Conservation (phyloP, 2,329 filamentous ascomycete species). For the Hymenoscyphus fructigenus region DNA sequence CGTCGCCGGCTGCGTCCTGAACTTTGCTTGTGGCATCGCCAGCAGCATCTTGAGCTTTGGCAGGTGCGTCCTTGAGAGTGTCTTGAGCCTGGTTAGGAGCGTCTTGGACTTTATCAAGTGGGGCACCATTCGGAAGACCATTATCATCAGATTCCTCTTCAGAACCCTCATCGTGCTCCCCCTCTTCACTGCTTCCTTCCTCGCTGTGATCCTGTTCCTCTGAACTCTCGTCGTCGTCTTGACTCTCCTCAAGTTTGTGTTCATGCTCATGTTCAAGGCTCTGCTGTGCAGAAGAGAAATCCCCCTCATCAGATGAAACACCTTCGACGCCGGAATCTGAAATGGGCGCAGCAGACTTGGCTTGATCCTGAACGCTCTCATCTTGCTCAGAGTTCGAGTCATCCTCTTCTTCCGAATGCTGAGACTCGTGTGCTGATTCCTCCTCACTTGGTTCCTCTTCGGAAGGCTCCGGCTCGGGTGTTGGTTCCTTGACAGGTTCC, state of each 20-base stretch:
- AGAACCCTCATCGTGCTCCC: constrained; percentile 7
- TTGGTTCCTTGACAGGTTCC: constrained; percentile 16
- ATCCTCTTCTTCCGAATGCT: constrained; percentile 3
- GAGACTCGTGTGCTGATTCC: background rate
- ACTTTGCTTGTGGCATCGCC: constrained; percentile 8
- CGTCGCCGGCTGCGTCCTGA: constrained; percentile 3
- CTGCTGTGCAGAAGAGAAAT: constrained; percentile 2
- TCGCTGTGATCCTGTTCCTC: constrained; percentile 1
- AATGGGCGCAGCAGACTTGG: background rate
- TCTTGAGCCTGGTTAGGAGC: constrained; percentile 4
- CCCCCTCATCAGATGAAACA: constrained; percentile 8
- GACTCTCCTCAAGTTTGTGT: background rate
- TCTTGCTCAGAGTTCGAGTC: constrained; percentile 10
- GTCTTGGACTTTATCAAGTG: constrained; percentile 14
- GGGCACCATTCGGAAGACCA: constrained; percentile 11
- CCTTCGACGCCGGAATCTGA: constrained; percentile 6
- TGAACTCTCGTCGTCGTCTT: constrained; percentile 8
- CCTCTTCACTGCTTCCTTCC: constrained; percentile 2
- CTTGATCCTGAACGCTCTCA: constrained; percentile 4
- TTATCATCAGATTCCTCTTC: constrained; percentile 20
- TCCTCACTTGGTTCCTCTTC: background rate
- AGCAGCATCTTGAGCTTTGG: constrained; percentile 1
- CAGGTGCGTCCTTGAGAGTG: constrained; percentile 3
- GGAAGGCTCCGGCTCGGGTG: constrained; percentile 1
- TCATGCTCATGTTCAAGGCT: background rate